Percentiles rank a stretch among this genome's conserved stretches.
Conservation (phyloP, 78 protist species). For the Paratrimastix pyriformis region DNA sequence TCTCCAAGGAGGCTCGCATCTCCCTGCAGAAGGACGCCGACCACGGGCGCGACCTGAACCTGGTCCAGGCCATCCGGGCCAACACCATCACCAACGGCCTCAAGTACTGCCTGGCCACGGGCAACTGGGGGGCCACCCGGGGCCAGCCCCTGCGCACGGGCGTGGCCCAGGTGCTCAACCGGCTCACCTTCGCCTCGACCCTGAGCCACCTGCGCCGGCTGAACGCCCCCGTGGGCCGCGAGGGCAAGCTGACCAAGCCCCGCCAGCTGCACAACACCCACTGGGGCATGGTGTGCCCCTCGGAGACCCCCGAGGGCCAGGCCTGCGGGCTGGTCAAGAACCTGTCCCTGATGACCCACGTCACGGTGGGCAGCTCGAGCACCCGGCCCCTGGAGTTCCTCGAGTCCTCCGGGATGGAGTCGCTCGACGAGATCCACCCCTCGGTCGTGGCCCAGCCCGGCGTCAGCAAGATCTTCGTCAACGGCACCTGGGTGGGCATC, state of each 20-base stretch:
- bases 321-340: conserved; percentile 95
- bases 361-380: conserved; percentile 69
- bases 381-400: conserved; percentile 41
- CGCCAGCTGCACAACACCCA: conserved; percentile 95
- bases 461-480: conserved; percentile 91
- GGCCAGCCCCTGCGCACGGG: conserved; percentile 6
- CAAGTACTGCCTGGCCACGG: conserved; percentile 91
- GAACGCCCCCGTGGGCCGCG: conserved; percentile 89
- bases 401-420: conserved; percentile 54
- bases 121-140: conserved; percentile 78
- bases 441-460: conserved; percentile 31
- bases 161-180: conserved; percentile 88
- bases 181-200: conserved; percentile 89
- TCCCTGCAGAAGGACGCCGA: conserved; percentile 11
- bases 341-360: conserved; percentile 84
- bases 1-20: conserved; percentile 40
- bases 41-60: conserved; percentile 40
- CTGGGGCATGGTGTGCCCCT: conserved; percentile 99
- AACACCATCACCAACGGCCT: conserved; percentile 75
- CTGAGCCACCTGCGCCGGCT: conserved; percentile 92
- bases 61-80: conserved; percentile 30
- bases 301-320: conserved; percentile 85
- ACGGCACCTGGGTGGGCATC: conserved; percentile 96
- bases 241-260: conserved; percentile 75
- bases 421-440: conserved; percentile 53